Conservation (phyloP, 192 early-diverging fungal species). For the Coemansia sp. region DNA sequence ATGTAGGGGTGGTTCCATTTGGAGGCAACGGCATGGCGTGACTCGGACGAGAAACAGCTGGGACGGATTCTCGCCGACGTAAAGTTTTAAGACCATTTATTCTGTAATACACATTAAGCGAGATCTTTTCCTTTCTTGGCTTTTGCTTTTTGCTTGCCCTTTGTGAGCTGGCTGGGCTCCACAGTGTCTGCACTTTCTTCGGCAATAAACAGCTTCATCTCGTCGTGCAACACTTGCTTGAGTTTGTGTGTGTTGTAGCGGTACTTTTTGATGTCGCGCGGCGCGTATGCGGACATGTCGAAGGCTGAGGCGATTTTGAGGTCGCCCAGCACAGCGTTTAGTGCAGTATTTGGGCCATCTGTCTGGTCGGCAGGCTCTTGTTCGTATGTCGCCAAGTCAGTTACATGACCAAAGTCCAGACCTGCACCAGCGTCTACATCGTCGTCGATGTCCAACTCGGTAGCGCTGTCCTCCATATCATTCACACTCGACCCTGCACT, state of each 20-base stretch:
- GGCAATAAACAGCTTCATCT: conserved; percentile 34
- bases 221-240: conserved; percentile 24
- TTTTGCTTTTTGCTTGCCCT: too few species aligned
- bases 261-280: conserved; percentile 26
- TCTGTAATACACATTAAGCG: too few species aligned
- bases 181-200: conserved; percentile 19
- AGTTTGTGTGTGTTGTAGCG: conserved; percentile 10
- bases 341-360: background rate
- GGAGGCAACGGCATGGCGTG: conserved; percentile 45
- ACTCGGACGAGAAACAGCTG: conserved; percentile 47
- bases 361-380: conserved; percentile 15
- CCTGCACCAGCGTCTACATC: conserved; percentile 8
- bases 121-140: too few species aligned
- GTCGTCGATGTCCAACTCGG: background rate
- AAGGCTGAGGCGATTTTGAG: conserved; percentile 41
- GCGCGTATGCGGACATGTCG: conserved; percentile 34
- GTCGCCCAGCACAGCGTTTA: background rate
- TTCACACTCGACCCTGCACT: background rate
- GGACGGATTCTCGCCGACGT: conserved; percentile 49
- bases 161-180: too few species aligned
- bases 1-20: conserved; percentile 52
- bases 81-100: conserved; percentile 4
- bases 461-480: conserved; percentile 2
- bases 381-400: conserved; percentile 14
- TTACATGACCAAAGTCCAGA: background rate